A percentile compares a stretch with the other conserved stretches of the same genome.
Conservation (phyloP, 1,139 yeast genomes). For the Candida sanyaensis region DNA sequence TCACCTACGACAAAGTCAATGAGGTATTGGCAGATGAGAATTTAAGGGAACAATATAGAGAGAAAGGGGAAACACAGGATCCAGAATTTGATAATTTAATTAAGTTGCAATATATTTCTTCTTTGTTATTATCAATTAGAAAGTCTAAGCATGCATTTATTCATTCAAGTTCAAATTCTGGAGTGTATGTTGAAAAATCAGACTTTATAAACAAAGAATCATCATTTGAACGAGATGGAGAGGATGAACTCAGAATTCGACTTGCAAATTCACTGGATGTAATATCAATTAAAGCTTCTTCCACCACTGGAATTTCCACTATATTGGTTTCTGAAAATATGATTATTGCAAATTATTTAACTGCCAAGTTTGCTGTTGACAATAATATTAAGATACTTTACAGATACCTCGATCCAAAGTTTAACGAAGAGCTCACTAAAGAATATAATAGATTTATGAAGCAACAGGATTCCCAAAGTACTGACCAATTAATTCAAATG, state of each 20-base stretch:
- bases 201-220: neutral
- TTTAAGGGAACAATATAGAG: constrained; percentile 10
- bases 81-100: constrained; percentile 27
- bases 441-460: constrained; percentile 42
- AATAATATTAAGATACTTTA: constrained; percentile 60
- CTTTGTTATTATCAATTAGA: constrained; percentile 13
- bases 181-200: neutral
- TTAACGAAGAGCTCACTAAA: constrained; percentile 28
- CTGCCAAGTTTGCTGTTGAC: constrained; percentile 52
- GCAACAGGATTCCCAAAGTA: constrained; percentile 21
- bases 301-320: constrained; percentile 3
- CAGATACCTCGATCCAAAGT: constrained; percentile 36
- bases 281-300: constrained; percentile 1
- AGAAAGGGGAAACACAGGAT: constrained; percentile 13
- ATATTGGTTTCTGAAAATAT: constrained; percentile 75
- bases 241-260: neutral
- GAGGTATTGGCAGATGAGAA: constrained; percentile 24
- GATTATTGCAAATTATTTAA: constrained; percentile 71
- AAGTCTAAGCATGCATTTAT: constrained; percentile 6
- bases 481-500: constrained; percentile 17
- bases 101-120: constrained; percentile 30
- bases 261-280: constrained; percentile 1
- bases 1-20: constrained; percentile 40
- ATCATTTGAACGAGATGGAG: neutral
- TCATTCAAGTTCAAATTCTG: neutral